Conservation (phyloP, 2,329 filamentous ascomycete species). For the Esteya vermicola region DNA sequence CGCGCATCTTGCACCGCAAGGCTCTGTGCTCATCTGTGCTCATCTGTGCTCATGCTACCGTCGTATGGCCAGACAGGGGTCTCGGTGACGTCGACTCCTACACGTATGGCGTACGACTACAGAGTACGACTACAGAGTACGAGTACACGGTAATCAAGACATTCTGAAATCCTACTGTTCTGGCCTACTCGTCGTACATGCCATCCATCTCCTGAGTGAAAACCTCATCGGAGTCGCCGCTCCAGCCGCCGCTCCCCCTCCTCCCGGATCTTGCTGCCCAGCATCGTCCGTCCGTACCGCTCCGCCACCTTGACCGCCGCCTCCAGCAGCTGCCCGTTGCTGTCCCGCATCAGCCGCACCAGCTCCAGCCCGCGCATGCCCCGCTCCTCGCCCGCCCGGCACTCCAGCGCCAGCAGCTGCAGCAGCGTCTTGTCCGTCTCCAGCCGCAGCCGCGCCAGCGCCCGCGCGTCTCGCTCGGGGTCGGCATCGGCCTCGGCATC, state of each 20-base stretch:
- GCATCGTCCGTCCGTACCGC: conserved; percentile 63
- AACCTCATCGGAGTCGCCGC: neutral
- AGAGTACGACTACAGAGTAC: too few species aligned
- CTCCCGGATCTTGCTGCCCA: conserved; percentile 85
- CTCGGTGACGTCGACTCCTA: too few species aligned
- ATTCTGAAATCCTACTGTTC: too few species aligned
- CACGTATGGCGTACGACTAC: too few species aligned
- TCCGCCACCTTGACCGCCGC: conserved; percentile 81
- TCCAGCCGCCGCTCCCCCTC: conserved; percentile 47
- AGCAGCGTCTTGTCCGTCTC: conserved; percentile 83
- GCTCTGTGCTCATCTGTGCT: too few species aligned
- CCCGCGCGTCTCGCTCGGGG: conserved; percentile 36
- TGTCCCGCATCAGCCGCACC: conserved; percentile 72
- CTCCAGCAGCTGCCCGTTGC: conserved; percentile 78
- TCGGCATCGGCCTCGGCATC: too few species aligned
- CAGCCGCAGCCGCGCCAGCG: conserved; percentile 60
- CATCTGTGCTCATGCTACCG: too few species aligned
- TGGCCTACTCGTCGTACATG: conserved; percentile 9
- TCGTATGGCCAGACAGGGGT: too few species aligned
- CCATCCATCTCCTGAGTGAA: conserved; percentile 18
- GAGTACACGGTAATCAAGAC: too few species aligned
- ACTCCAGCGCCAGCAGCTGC: conserved; percentile 80
- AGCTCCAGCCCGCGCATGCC: conserved; percentile 93
- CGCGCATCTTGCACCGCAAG: too few species aligned
- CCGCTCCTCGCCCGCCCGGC: conserved; percentile 78